Conservation (phyloP, 2,329 filamentous ascomycete species). For the Venturia effusa region DNA sequence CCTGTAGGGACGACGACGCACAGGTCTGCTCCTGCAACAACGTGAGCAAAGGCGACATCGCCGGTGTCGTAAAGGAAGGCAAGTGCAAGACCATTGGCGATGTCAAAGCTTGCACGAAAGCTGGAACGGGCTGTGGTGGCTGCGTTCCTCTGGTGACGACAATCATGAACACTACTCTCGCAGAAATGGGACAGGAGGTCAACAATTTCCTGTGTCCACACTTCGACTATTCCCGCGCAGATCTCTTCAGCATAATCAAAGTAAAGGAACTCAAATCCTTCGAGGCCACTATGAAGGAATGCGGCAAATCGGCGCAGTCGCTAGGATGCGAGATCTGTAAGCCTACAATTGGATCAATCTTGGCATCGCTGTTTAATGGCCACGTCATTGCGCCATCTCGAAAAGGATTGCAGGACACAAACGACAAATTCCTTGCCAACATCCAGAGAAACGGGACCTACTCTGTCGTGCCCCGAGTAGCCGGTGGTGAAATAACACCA, state of each 20-base stretch:
- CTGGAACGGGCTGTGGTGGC: constrained; percentile 80
- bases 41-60: constrained; percentile 76
- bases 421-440: constrained; percentile 78
- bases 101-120: constrained; percentile 86
- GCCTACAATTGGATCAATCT: constrained; percentile 68
- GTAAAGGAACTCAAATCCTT: constrained; percentile 68
- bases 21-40: constrained; percentile 93
- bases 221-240: constrained; percentile 74
- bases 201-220: constrained; percentile 79
- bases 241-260: constrained; percentile 82
- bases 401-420: constrained; percentile 78
- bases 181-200: constrained; percentile 73
- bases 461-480: constrained; percentile 72
- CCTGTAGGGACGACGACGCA: constrained; percentile 56
- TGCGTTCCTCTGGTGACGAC: constrained; percentile 80
- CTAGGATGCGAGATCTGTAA: constrained; percentile 81
- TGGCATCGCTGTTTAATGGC: constrained; percentile 71
- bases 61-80: constrained; percentile 61
- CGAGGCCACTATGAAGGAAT: constrained; percentile 64
- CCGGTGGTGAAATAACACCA: constrained; percentile 78
- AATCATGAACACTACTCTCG: constrained; percentile 85
- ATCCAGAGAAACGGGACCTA: constrained; percentile 88
- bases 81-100: constrained; percentile 71
- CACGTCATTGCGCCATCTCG: constrained; percentile 63
- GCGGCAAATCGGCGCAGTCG: constrained; percentile 54